Percentiles rank a stretch among this genome's conserved stretches.
phyloP scores from a whole-genome alignment of 2,329 filamentous ascomycete species.

The Diaporthe sp. region DNA sequence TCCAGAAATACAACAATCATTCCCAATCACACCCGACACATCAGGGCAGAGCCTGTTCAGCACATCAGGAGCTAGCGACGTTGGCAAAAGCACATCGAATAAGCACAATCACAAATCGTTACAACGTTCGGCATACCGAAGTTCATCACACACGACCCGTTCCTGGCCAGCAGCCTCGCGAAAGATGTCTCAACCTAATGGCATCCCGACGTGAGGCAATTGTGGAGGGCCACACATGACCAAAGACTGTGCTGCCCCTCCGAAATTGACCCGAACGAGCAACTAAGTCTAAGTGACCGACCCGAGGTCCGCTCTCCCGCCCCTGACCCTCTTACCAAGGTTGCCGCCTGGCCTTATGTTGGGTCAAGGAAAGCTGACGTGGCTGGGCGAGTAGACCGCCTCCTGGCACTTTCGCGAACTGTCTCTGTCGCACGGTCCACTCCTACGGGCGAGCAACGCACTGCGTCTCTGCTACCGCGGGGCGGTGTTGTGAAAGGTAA shows the following conservation, averaged over 20 bases:
- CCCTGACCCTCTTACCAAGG: no score
- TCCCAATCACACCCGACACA: background rate
- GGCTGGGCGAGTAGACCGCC: background rate
- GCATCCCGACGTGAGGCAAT: background rate
- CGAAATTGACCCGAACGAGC: background rate
- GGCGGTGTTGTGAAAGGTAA: background rate
- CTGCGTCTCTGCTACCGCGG: no score
- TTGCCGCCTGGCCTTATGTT: background rate
- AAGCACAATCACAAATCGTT: background rate
- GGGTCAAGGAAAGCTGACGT: background rate
- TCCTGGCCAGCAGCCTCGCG: background rate
- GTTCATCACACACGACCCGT: no score
- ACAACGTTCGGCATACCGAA: background rate
- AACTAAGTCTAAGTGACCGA: background rate
- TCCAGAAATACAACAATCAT: background rate
- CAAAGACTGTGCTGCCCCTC: background rate
- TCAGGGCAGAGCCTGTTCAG: background rate
- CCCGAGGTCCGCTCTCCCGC: background rate
- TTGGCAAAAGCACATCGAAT: background rate
- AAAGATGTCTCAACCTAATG: background rate
- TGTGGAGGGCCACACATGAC: background rate
- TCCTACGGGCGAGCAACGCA: no score
- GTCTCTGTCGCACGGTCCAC: no score
- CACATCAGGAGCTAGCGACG: background rate
- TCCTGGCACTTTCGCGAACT: background rate